phyloP scores from a whole-genome alignment of 2,329 filamentous ascomycete species.

The Phialocephala sp. region DNA sequence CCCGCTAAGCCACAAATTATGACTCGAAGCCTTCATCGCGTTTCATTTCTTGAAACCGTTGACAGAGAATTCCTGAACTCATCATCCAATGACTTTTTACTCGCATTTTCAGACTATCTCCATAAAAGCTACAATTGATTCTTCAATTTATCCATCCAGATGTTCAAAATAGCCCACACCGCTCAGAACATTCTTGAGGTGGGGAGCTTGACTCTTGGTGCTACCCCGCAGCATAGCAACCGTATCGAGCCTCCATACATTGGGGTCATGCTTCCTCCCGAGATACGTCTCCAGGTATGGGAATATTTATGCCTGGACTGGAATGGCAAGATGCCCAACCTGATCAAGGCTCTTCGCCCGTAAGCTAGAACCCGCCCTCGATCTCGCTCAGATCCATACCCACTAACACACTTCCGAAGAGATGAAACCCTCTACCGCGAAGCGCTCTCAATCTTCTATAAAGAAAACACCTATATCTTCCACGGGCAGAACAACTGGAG shows the following conservation, averaged over 20 bases:
- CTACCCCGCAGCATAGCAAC: neutral
- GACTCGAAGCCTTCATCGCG: too few relatives aligned
- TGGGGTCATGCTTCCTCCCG: neutral
- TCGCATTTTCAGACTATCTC: too few relatives aligned
- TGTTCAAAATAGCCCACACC: neutral
- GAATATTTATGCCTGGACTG: neutral
- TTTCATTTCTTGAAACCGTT: too few relatives aligned
- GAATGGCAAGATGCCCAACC: neutral
- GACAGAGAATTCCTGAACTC: too few relatives aligned
- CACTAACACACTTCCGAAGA: neutral
- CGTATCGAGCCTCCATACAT: neutral
- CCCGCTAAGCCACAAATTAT: too few relatives aligned
- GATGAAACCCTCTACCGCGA: neutral
- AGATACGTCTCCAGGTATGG: neutral
- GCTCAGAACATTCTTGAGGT: neutral
- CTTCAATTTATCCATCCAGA: neutral
- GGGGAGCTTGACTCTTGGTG: neutral
- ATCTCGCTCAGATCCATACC: neutral
- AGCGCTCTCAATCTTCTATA: neutral
- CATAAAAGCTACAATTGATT: neutral
- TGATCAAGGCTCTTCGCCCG: slow-evolving; percentile 10
- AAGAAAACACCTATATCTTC: neutral
- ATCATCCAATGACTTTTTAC: too few relatives aligned
- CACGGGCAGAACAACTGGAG: neutral
- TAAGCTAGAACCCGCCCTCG: neutral